Evolutionary conservation across 805 yeast species (phyloP).

Genomic region (Candida oleophila): DNA sequence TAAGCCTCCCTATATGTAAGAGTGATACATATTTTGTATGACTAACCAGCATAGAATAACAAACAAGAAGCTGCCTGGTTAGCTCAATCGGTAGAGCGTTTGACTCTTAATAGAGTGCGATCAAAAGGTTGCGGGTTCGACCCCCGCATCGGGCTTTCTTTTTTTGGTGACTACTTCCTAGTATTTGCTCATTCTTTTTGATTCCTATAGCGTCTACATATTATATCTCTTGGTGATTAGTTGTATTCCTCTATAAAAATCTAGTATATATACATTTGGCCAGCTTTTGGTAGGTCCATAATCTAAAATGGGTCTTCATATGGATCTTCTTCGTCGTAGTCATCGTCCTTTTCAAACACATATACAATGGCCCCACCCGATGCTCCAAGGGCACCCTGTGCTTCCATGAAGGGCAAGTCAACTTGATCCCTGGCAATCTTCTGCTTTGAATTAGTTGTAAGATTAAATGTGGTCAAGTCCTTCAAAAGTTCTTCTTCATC

Average conservation of each 20-base stretch:
- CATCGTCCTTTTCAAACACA: constrained; percentile 95
- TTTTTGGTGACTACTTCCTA: neutral
- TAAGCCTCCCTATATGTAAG: too few species aligned
- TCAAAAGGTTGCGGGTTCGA: constrained; percentile 15
- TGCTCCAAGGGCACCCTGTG: constrained; percentile 63
- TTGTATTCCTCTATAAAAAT: neutral
- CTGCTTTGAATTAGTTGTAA: constrained; percentile 74
- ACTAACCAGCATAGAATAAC: too few species aligned
- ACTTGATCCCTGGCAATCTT: constrained; percentile 78
- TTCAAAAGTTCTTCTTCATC: constrained; percentile 59
- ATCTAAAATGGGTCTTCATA: constrained; percentile 90
- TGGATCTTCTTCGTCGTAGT: constrained; percentile 97
- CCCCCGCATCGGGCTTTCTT: constrained; percentile 13
- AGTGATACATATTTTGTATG: too few species aligned
- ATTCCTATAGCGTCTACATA: neutral
- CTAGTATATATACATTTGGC: neutral
- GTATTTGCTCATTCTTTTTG: neutral
- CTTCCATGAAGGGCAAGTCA: constrained; percentile 86
- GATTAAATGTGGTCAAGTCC: constrained; percentile 83
- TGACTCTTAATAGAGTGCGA: constrained; percentile 10
- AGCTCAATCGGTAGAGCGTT: constrained; percentile 15
- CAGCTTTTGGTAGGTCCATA: neutral
- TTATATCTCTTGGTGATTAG: neutral
- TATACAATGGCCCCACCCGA: constrained; percentile 92
- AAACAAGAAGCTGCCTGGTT: constrained; percentile 7